Conservation (phyloP, 768 basidiomycete species). For the Tricholoma matsutake region DNA sequence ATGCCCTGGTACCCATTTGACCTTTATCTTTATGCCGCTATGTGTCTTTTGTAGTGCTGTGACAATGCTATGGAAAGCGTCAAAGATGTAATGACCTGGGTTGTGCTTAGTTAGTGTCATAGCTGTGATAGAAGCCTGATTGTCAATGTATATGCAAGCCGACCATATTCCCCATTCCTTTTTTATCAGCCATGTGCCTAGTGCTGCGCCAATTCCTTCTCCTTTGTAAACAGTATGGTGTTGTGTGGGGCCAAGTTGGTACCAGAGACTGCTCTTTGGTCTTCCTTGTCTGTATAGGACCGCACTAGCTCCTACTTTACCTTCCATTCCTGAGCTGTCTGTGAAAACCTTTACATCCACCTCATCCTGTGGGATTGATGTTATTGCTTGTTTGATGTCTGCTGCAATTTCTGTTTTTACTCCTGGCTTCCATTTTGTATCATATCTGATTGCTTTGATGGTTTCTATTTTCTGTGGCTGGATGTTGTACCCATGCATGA, state of each 20-base stretch:
- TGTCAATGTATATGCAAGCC: neutral
- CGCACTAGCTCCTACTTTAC: slow-evolving; percentile 10
- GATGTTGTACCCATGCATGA: too few relatives aligned
- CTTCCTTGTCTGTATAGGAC: slow-evolving; percentile 4
- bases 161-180: neutral
- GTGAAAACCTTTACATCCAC: slow-evolving; percentile 2
- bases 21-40: too few relatives aligned
- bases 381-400: neutral
- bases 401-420: neutral
- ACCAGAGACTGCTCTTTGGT: neutral
- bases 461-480: too few relatives aligned
- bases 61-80: too few relatives aligned
- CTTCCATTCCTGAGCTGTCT: too few relatives aligned
- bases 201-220: slow-evolving; percentile 5
- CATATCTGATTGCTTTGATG: neutral
- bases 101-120: too few relatives aligned
- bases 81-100: too few relatives aligned
- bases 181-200: neutral
- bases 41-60: too few relatives aligned
- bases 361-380: neutral
- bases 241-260: slow-evolving; percentile 2
- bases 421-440: neutral
- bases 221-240: slow-evolving; percentile 13
- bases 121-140: too few relatives aligned
- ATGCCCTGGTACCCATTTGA: too few relatives aligned